phyloP scores from a whole-genome alignment of 306 rosid genomes.

The Senna tora region DNA sequence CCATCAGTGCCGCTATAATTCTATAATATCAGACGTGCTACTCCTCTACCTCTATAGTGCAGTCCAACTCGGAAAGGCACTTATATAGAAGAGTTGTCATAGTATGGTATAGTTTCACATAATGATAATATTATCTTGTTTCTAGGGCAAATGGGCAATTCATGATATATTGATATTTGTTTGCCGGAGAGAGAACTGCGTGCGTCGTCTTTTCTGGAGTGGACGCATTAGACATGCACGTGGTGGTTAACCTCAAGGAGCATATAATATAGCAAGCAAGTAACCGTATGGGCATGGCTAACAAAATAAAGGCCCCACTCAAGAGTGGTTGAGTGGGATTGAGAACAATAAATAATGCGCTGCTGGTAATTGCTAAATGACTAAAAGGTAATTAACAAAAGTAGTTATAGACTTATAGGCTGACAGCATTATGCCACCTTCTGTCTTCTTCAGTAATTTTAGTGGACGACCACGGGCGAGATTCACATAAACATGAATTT shows the following conservation, averaged over 20 bases:
- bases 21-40: neutral
- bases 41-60: neutral
- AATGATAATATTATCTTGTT: neutral
- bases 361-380: too few species aligned
- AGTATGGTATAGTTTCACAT: too few species aligned
- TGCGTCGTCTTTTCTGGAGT: neutral
- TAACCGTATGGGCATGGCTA: neutral
- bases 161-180: neutral
- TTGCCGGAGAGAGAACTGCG: neutral
- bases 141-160: neutral
- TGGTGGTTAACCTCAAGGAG: conserved; percentile 2
- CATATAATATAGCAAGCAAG: neutral
- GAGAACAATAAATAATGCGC: neutral
- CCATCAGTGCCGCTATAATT: neutral
- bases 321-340: conserved; percentile 25
- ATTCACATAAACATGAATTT: too few species aligned
- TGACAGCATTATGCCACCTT: neutral
- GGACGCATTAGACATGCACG: neutral
- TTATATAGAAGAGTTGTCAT: neutral
- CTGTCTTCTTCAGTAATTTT: too few species aligned
- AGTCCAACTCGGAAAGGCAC: conserved; percentile 17
- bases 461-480: too few species aligned
- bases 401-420: too few species aligned
- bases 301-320: neutral
- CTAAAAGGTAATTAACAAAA: too few species aligned